Evolutionary conservation across 352 stramenopile genomes (phyloP).

Genomic region (Phytophthora meadii): DNA sequence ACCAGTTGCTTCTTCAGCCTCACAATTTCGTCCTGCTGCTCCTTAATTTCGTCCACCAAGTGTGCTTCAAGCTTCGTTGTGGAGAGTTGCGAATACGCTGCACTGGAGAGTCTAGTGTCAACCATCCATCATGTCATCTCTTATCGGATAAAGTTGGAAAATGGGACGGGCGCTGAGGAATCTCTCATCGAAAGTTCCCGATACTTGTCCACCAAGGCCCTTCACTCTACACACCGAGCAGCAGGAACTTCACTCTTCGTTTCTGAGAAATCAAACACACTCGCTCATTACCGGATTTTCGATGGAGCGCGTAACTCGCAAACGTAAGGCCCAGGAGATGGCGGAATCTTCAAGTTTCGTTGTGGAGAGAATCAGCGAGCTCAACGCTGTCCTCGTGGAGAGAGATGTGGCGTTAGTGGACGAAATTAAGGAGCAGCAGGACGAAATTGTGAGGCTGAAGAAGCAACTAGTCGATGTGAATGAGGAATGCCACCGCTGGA

Average conservation of each 20-base stretch:
- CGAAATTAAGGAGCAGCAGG: conserved; percentile 20
- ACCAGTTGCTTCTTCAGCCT: conserved; percentile 28
- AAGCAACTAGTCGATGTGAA: conserved; percentile 26
- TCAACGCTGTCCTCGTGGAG: conserved; percentile 10
- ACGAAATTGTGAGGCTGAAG: conserved; percentile 21
- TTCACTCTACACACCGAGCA: too few relatives aligned
- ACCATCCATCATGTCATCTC: too few relatives aligned
- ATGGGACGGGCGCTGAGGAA: conserved; percentile 1
- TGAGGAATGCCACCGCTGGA: conserved; percentile 11
- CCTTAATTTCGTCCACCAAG: conserved; percentile 19
- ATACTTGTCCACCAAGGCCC: not conserved
- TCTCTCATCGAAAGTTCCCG: conserved; percentile 4
- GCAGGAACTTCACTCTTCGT: conserved; percentile 5
- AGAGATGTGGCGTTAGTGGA: conserved; percentile 17
- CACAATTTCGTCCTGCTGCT: conserved; percentile 18
- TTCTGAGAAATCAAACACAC: too few relatives aligned
- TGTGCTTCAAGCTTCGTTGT: too few relatives aligned
- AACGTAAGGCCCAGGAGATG: conserved; percentile 31
- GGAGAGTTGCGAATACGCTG: too few relatives aligned
- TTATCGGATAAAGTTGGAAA: too few relatives aligned
- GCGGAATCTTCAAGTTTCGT: conserved; percentile 18
- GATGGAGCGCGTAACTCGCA: conserved; percentile 35
- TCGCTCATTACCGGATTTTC: not conserved
- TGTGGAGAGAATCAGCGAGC: conserved; percentile 25
- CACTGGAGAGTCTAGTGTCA: too few relatives aligned